Conservation (phyloP, 345 rosid species). For the Salix purpurea region DNA sequence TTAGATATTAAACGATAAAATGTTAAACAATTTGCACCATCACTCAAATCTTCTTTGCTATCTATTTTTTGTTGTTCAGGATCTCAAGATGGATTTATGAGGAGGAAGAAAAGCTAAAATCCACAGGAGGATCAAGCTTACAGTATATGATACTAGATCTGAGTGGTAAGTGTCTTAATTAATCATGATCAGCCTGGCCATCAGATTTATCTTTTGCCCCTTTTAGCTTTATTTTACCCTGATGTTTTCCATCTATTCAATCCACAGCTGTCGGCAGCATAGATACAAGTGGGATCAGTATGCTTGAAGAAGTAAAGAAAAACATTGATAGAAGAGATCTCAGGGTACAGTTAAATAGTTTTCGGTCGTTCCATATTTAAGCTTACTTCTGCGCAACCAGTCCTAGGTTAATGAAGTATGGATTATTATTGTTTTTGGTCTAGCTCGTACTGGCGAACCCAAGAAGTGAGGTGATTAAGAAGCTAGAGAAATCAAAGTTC, state of each 20-base stretch:
- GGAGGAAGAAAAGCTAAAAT: conserved; percentile 25
- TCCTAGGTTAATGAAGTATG: neutral
- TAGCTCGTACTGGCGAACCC: conserved; percentile 29
- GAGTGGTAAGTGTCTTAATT: conserved; percentile 11
- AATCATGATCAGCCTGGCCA: neutral
- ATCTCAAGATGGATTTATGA: conserved; percentile 26
- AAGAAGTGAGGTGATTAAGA: conserved; percentile 31
- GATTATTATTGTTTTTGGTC: neutral
- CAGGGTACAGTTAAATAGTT: conserved; percentile 8
- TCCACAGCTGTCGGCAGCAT: conserved; percentile 26
- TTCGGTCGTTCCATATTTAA: neutral
- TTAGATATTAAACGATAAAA: neutral
- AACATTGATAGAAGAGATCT: conserved; percentile 16
- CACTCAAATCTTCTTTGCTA: neutral
- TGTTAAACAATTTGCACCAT: neutral
- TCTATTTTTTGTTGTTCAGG: conserved; percentile 7
- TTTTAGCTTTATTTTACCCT: neutral
- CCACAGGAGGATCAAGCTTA: conserved; percentile 17
- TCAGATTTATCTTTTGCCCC: neutral
- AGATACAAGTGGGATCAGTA: conserved; percentile 30
- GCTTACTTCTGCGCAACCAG: neutral
- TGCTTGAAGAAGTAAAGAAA: conserved; percentile 22
- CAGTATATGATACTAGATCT: conserved; percentile 26
- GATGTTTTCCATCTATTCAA: neutral
- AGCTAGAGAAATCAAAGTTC: conserved; percentile 21